A percentile compares a stretch with the other conserved stretches of the same genome.
Evolutionary conservation across 768 basidiomycete species (phyloP).

Genomic region (Boletales sp.): DNA sequence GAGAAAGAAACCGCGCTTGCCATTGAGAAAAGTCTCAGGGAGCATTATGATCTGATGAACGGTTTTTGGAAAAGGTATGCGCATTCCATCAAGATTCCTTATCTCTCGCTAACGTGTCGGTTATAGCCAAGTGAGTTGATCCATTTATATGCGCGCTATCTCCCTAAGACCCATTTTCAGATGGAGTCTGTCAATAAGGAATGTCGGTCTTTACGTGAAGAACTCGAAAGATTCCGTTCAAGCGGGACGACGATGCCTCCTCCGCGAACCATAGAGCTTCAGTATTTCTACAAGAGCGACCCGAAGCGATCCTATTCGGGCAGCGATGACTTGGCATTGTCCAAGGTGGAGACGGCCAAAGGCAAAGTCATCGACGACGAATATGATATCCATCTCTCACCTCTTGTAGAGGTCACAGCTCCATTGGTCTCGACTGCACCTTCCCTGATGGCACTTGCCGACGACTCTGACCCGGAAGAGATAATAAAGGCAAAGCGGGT

Average conservation of each 20-base stretch:
- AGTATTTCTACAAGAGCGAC: conserved; percentile 21
- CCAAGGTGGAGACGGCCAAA: conserved; percentile 17
- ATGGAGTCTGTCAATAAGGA: conserved; percentile 22
- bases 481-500: conserved; percentile 15
- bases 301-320: conserved; percentile 18
- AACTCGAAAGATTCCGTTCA: conserved; percentile 22
- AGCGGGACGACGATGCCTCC: conserved; percentile 6
- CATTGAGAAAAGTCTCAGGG: conserved; percentile 51
- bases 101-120: conserved; percentile 17
- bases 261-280: conserved; percentile 19
- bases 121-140: conserved; percentile 34
- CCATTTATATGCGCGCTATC: conserved; percentile 1
- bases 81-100: conserved; percentile 6
- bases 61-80: conserved; percentile 37
- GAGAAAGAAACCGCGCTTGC: conserved; percentile 51
- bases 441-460: conserved; percentile 27
- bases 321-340: conserved; percentile 9
- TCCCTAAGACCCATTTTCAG: conserved; percentile 11
- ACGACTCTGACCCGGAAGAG: conserved; percentile 29
- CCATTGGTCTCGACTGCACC: conserved; percentile 27
- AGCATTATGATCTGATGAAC: conserved; percentile 47
- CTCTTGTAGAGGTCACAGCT: conserved; percentile 24
- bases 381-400: conserved; percentile 28
- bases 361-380: conserved; percentile 26
- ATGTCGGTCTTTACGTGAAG: conserved; percentile 27